These are phyloP conservation scores for Amanita phalloides DNA, from an alignment of 768 basidiomycete species.

Conservation along the genomic window DNA sequence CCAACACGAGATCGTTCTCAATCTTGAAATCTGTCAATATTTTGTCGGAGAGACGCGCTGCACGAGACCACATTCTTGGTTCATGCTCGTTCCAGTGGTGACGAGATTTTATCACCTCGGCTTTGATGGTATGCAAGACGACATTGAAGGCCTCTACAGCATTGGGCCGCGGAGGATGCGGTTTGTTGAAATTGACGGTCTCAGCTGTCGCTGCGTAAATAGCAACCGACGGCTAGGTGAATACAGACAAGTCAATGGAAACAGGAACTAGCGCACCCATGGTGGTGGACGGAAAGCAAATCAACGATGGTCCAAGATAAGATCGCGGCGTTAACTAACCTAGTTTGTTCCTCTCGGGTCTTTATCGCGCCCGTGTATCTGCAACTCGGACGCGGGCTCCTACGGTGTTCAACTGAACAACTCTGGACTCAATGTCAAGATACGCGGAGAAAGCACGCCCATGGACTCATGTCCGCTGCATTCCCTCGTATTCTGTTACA, in stretches of 20 bases:
- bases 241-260: background rate
- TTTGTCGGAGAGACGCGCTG: conserved; percentile 35
- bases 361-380: background rate
- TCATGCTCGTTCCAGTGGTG: conserved; percentile 65
- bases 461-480: background rate
- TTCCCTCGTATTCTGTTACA: background rate
- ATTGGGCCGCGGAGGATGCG: conserved; percentile 49
- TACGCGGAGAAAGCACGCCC: background rate
- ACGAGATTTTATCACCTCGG: conserved; percentile 57
- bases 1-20: conserved; percentile 30
- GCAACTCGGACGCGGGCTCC: background rate
- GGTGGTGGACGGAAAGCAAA: background rate
- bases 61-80: conserved; percentile 62
- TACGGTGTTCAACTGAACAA: conserved; percentile 1
- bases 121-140: conserved; percentile 46
- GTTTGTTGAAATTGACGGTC: conserved; percentile 41
- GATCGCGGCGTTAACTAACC: background rate
- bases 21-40: conserved; percentile 43
- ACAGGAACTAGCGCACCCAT: conserved; percentile 5
- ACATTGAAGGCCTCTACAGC: conserved; percentile 56
- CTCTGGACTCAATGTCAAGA: background rate
- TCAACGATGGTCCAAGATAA: background rate
- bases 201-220: conserved; percentile 42
- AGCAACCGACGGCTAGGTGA: background rate
- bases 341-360: background rate